Conservation (phyloP, 805 yeast species). For the Grigorovia transvaalensis region DNA sequence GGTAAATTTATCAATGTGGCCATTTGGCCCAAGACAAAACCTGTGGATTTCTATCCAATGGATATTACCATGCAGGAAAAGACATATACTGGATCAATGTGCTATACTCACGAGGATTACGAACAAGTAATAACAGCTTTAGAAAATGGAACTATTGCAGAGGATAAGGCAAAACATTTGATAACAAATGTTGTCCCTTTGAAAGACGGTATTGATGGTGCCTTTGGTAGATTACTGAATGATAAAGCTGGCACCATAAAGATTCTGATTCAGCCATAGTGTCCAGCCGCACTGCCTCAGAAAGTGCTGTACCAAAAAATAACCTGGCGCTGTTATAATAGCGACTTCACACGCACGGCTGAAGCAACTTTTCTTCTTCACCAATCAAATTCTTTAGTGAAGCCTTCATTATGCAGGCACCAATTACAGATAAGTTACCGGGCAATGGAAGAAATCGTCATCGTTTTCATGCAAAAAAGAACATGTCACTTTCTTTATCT, state of each 20-base stretch:
- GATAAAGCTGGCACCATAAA: constrained; percentile 49
- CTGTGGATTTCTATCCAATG: constrained; percentile 45
- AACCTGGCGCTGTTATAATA: too few species aligned
- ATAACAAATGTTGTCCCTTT: constrained; percentile 44
- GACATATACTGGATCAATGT: constrained; percentile 49
- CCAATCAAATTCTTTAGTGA: too few species aligned
- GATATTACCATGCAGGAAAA: constrained; percentile 48
- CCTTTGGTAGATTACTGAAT: constrained; percentile 38
- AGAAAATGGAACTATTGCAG: constrained; percentile 34
- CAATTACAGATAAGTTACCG: too few species aligned
- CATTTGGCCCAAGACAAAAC: constrained; percentile 44
- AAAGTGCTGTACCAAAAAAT: neutral
- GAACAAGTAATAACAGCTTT: constrained; percentile 47
- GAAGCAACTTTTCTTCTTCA: too few species aligned
- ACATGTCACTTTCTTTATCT: too few species aligned
- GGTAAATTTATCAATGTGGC: constrained; percentile 58
- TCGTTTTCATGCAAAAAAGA: too few species aligned
- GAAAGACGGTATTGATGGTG: constrained; percentile 41
- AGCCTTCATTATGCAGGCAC: too few species aligned
- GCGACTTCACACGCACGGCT: too few species aligned
- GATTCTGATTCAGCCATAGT: constrained; percentile 39
- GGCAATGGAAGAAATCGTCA: too few species aligned
- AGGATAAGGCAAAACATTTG: constrained; percentile 36
- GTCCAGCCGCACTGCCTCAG: neutral
- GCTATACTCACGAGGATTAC: constrained; percentile 49